Percentiles rank a stretch among this genome's conserved stretches.
phyloP scores from a whole-genome alignment of 257 asterid species.

The Plantago major region DNA sequence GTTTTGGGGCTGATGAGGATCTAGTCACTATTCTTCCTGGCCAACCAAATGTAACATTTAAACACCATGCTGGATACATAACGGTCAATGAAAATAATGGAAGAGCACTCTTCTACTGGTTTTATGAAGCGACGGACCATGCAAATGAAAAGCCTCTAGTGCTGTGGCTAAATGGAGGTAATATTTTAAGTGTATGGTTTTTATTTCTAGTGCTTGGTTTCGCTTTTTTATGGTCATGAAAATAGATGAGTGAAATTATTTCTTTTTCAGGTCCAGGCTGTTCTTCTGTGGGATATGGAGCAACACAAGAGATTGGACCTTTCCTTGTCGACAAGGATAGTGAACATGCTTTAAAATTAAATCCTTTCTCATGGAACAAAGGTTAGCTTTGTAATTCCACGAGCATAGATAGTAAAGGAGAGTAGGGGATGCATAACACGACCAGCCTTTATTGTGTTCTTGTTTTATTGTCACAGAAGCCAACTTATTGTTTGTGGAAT shows the following conservation, averaged over 20 bases:
- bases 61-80: slow-evolving; percentile 77
- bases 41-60: slow-evolving; percentile 67
- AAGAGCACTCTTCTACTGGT: slow-evolving; percentile 83
- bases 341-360: slow-evolving; percentile 42
- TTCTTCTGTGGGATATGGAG: slow-evolving; percentile 98
- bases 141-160: slow-evolving; percentile 55
- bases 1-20: neutral
- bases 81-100: slow-evolving; percentile 53
- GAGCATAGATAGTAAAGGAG: too few species aligned
- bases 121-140: slow-evolving; percentile 48
- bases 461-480: slow-evolving; percentile 61
- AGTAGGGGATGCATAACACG: too few species aligned
- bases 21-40: slow-evolving; percentile 48
- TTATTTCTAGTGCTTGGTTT: neutral
- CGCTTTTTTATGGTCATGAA: too few species aligned
- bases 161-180: slow-evolving; percentile 94
- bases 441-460: neutral
- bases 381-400: slow-evolving; percentile 29
- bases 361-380: slow-evolving; percentile 80
- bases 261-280: slow-evolving; percentile 84
- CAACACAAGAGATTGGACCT: slow-evolving; percentile 96
- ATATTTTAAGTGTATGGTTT: neutral
- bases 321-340: slow-evolving; percentile 50
- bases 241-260: too few species aligned
- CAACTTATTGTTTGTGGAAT: slow-evolving; percentile 80